phyloP scores from a whole-genome alignment of 768 basidiomycete species.

The Podaxis rugospora region DNA sequence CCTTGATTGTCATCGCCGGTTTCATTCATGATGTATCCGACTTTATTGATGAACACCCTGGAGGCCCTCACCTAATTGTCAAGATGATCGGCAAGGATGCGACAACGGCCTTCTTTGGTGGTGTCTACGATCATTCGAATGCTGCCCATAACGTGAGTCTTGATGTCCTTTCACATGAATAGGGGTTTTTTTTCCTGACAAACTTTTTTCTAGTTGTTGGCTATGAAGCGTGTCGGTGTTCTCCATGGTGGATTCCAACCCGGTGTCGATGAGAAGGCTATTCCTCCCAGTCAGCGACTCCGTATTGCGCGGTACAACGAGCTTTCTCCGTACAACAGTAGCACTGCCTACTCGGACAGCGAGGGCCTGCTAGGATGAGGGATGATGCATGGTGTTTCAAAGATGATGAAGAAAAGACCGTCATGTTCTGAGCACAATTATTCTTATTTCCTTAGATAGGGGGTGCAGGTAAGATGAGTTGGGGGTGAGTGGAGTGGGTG shows the following conservation, averaged over 20 bases:
- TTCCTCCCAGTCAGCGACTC: conserved; percentile 72
- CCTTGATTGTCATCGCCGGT: conserved; percentile 82
- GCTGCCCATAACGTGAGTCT: conserved; percentile 75
- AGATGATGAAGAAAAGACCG: not conserved
- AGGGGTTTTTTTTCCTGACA: not conserved
- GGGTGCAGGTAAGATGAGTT: not conserved
- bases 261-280: conserved; percentile 53
- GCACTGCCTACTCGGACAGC: conserved; percentile 54
- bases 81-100: conserved; percentile 89
- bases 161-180: not conserved
- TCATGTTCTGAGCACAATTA: not conserved
- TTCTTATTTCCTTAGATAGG: not conserved
- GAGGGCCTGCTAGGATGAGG: conserved; percentile 43
- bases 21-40: conserved; percentile 88
- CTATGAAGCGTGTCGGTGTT: conserved; percentile 64
- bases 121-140: conserved; percentile 86
- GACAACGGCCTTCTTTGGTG: conserved; percentile 92
- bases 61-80: conserved; percentile 78
- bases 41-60: conserved; percentile 90
- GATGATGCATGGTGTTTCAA: not conserved
- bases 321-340: conserved; percentile 49
- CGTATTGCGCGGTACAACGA: conserved; percentile 66
- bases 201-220: conserved; percentile 35
- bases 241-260: conserved; percentile 58
- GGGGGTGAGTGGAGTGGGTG: not conserved